Percentiles rank a stretch among this genome's conserved stretches.
These are phyloP conservation scores for Tuber borchii DNA, from an alignment of 495 filamentous ascomycete species.

Conservation along the genomic window DNA sequence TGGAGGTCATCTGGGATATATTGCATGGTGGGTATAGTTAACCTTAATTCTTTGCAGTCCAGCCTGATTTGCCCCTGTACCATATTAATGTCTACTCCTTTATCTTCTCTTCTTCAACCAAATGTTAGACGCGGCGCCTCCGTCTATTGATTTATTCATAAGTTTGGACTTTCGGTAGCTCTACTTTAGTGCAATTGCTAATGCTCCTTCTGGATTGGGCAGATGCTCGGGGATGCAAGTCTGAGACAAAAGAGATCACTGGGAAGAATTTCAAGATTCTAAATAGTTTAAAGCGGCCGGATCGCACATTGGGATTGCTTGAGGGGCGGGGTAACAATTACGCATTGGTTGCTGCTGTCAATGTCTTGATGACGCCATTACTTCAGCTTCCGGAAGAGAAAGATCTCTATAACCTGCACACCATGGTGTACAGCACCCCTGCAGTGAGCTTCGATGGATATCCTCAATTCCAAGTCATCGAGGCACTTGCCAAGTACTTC, in stretches of 20 bases:
- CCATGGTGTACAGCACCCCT: background rate
- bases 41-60: background rate
- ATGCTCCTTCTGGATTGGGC: background rate
- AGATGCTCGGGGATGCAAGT: background rate
- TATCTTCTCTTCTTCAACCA: background rate
- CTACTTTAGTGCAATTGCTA: background rate
- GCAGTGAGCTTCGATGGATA: constrained; percentile 12
- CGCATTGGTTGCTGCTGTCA: background rate
- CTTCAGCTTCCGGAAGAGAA: background rate
- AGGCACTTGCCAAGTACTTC: constrained; percentile 17
- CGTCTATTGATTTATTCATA: background rate
- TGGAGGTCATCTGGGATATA: constrained; percentile 17
- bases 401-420: background rate
- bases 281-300: background rate
- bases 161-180: background rate
- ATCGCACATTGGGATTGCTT: background rate
- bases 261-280: background rate
- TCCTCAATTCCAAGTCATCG: constrained; percentile 12
- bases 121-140: background rate
- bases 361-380: background rate
- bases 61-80: background rate
- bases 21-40: background rate
- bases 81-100: background rate
- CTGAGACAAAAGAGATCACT: background rate
- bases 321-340: background rate